Base-by-base conservation (phyloP, 306 rosid genomes). In the Acacia crassicarpa region DNA sequence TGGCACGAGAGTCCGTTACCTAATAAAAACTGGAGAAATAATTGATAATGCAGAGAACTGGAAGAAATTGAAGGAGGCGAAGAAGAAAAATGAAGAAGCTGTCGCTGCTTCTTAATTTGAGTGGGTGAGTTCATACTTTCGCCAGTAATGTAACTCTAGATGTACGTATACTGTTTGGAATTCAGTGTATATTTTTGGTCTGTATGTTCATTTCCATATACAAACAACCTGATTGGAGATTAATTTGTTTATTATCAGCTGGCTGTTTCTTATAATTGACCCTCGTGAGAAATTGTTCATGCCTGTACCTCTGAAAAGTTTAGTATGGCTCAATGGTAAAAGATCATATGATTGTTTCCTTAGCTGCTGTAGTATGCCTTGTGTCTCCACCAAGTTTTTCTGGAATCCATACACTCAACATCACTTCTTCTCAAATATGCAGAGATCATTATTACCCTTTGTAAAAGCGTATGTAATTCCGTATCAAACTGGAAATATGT, bases 11-110 rank as follows among this genome's bases (percentile, higher is more conserved):
- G 99, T 93, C 77, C 92, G 99, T 0, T 95, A 93, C 83, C 97
- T 95, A 68, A 75, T 93, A 67, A 95, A 93, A 88, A 95, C 99
- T 33, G 99, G 98, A 74, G 98, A 95, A 83, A 82, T 95, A 77
- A 87, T 95, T 53, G 99, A 95, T 53, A 83, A 12, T 41, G 70
- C 40, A 5, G 98, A 95, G 76, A 82, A 88, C 82, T 95, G 97
- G 99, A 92, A 95, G 89, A 89, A 88, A 83, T 80, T 91, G 76
- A 91, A 89, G 83, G 97, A 91, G 82, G 91, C 35, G 72, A 83
- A 67, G 8, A 77, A 69, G 85, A 90, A 87, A 84, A 88, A 91
- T 80, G 99, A 91, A 88, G 91, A 84, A 77, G 96, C 88, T 82
- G 83, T 87, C 80, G 84, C 90, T 82, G 83, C 91, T 30, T 75